Base-by-base conservation (phyloP, 495 filamentous ascomycete species). In the Paragyromitra xinjiangensis region DNA sequence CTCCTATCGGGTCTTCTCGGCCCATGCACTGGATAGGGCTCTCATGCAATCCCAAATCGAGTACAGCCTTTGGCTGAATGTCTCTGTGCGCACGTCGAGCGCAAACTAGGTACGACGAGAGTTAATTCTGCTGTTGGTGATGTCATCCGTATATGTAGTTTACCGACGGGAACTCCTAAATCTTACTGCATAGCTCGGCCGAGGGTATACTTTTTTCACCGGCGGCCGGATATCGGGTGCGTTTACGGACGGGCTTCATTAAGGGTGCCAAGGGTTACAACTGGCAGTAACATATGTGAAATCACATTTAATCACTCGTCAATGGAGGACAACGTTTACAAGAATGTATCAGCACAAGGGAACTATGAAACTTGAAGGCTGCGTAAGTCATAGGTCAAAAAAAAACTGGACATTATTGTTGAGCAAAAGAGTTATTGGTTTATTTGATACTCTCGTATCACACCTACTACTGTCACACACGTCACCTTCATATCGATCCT, bases 231-330 rank as follows among this genome's bases (percentile, higher is more conserved):
- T 58, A 58, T 53, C 16, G 7, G 50, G 22, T 53, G 22, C 7
- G 8, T 7, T 58, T 58, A 58, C 29, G 7, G 55, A 29, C 9
- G 14, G 11, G 24, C 9, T 58, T 14, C 55, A 24, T 34, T 34
- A 34, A 34, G 29, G 3, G 2, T 3, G 29, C 29, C 29, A 34
- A 34, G 29, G 3, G 29, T 34, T 34, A 34, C 29, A 34, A 34
- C 29, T 34, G 29, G 29, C 29, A 34, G 29, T 3, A 34, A 34
- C 29, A 34, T 34, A 68, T 48, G 71, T 66, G 26, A 48, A 44
- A 39, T 62, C 55, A 71, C 26, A 37, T 39, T 22, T 5, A 67
- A 74, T 74, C 71, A 74, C 64, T 74, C 51, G 55, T 34, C 26
- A 59, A 37, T 16, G 37, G 56, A 37, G 37, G 12, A 59, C 24